These are phyloP conservation scores for Gentiana straminea DNA, from an alignment of 257 asterid species.

Conservation along the genomic window DNA sequence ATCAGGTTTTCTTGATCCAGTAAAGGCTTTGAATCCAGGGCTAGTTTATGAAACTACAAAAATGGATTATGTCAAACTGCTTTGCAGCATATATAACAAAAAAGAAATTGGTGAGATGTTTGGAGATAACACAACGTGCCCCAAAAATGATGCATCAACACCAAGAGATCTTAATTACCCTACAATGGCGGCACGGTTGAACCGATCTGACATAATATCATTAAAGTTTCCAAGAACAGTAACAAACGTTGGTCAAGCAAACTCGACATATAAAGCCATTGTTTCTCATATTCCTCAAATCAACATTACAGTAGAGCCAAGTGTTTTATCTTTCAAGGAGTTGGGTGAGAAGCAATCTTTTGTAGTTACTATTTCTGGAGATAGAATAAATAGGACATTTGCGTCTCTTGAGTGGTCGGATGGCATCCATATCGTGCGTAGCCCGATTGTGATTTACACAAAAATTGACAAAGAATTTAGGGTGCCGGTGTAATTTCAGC, in stretches of 20 bases:
- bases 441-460: no score
- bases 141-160: neutral
- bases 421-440: no score
- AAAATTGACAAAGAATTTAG: no score
- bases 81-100: slow-evolving; percentile 4
- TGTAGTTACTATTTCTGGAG: neutral
- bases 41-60: slow-evolving; percentile 6
- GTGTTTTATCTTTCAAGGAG: neutral
- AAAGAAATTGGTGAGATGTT: neutral
- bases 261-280: neutral
- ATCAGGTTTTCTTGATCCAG: slow-evolving; percentile 18
- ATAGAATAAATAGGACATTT: no score
- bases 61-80: slow-evolving; percentile 6
- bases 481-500: no score
- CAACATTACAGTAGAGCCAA: slow-evolving; percentile 2
- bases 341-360: slow-evolving; percentile 3
- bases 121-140: slow-evolving; percentile 10
- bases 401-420: no score
- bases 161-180: slow-evolving; percentile 15
- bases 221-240: slow-evolving; percentile 7
- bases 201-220: neutral
- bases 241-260: slow-evolving; percentile 4
- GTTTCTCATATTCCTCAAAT: no score
- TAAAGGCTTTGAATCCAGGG: slow-evolving; percentile 17
- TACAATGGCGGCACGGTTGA: slow-evolving; percentile 3